Evolutionary conservation across 495 filamentous ascomycete species (phyloP).

Genomic region (Podospora tetraspora): DNA sequence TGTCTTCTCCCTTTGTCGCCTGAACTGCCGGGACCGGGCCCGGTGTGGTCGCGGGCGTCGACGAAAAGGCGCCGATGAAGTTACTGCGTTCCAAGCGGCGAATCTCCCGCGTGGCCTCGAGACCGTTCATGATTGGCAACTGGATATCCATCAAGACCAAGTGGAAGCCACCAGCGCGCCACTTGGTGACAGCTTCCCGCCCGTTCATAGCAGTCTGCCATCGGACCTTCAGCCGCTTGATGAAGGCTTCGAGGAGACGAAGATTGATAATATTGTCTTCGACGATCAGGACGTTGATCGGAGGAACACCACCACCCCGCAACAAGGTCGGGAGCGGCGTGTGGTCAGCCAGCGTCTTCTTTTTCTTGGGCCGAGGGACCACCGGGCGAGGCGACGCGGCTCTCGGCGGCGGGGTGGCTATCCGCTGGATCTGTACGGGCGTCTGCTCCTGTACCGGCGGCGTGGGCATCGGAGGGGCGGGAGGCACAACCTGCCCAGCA

Average conservation of each 20-base stretch:
- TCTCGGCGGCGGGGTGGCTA: conserved; percentile 55
- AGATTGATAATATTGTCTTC: conserved; percentile 99
- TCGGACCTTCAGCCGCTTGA: conserved; percentile 94
- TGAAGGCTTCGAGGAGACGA: conserved; percentile 86
- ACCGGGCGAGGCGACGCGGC: conserved; percentile 53
- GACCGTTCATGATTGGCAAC: conserved; percentile 90
- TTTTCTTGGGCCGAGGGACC: conserved; percentile 47
- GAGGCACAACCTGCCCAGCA: conserved; percentile 28
- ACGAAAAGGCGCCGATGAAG: conserved; percentile 77
- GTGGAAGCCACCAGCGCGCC: conserved; percentile 92
- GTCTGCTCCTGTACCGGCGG: conserved; percentile 45
- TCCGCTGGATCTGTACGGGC: conserved; percentile 15
- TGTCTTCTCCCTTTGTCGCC: neutral
- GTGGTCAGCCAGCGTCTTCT: conserved; percentile 44
- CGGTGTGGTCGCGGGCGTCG: conserved; percentile 20
- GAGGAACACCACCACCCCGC: conserved; percentile 79
- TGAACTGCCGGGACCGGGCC: neutral
- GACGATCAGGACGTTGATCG: conserved; percentile 95
- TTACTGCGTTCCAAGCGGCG: conserved; percentile 83
- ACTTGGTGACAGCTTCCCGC: conserved; percentile 84
- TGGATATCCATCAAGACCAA: conserved; percentile 98
- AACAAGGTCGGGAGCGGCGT: conserved; percentile 56
- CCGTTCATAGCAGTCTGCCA: conserved; percentile 97
- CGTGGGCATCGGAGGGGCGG: conserved; percentile 53
- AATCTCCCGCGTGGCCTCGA: conserved; percentile 97